Base-by-base conservation (phyloP, 768 basidiomycete genomes). In the Chlorophyllum brunneum region DNA sequence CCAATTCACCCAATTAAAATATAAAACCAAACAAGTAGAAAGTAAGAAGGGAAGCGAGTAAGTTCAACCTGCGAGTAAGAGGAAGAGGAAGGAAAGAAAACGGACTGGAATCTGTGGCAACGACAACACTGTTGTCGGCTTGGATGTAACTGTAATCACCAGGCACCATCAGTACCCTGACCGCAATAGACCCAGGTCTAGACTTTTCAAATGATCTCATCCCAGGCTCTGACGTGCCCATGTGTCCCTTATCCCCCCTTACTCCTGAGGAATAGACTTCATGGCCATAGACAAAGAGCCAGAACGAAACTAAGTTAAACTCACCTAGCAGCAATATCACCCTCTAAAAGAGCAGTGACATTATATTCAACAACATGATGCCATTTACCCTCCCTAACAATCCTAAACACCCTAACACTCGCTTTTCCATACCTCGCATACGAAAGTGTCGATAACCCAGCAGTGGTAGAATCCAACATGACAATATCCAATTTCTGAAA, bases 61-160 rank as follows among this genome's bases (percentile, higher is more conserved):
- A 40, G 26, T n/a, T n/a, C n/a, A n/a, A n/a, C n/a, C n/a, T n/a
- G 37, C 30, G 18, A 36, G n/a, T 18, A 48, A 22, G 38, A 29
- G n/a, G 38, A 31, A 48, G 22, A 37, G 20, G 10, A 30, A 48
- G 20, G 20, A 4, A 9, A 36, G 27, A 42, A 39, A 37, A 73
- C 86, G 61, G 60, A 92, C 91, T 85, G 1, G 91, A 90, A 69
- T 98, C 95, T 1, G 94, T 98, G 2, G 95, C 86, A 2, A 98
- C 92, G 8, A 97, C 78, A 8, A 86, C 82, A 2, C 79, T 79
- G 69, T 98, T 98, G 63, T 98, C 92, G 0, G 89, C 92, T 58
- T 91, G 59, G 3, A 91, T 95, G 67, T 88, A 98, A 60, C 91
- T 91, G 39, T 46, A 20, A 33, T 23, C 24, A 31, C 15, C 18